Percentiles rank a stretch among this genome's conserved stretches.
These are phyloP conservation scores for Fusarium sp. DNA, from an alignment of 2,329 filamentous ascomycete species.

Conservation along the genomic window DNA sequence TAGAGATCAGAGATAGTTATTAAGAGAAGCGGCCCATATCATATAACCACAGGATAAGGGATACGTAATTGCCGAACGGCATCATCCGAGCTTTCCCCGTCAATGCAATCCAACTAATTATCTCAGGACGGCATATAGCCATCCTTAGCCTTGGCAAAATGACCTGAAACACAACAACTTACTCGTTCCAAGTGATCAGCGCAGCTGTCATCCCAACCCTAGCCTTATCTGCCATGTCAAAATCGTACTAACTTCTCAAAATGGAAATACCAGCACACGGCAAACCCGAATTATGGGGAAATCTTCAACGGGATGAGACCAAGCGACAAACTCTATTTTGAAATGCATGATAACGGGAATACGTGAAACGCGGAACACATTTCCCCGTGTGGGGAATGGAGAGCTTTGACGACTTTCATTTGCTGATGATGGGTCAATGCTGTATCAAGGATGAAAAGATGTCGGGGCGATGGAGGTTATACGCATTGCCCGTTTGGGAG, in stretches of 20 bases:
- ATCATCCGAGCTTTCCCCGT: slow-evolving; percentile 1
- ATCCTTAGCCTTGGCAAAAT: not conserved
- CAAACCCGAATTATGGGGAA: not conserved
- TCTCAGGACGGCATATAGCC: not conserved
- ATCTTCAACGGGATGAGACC: slow-evolving; percentile 11
- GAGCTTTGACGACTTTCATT: not conserved
- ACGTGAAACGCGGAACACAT: slow-evolving; percentile 14
- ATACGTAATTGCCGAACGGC: not conserved
- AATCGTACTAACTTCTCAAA: not conserved
- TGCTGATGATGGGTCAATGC: not conserved
- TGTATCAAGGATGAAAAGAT: not conserved
- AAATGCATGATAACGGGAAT: not conserved
- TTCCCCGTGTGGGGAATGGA: not conserved
- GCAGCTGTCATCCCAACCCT: not conserved
- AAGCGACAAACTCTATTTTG: slow-evolving; percentile 18
- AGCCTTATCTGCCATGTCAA: not conserved
- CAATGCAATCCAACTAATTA: not conserved
- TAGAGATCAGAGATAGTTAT: not conserved
- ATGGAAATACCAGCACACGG: not conserved
- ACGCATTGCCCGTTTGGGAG: slow-evolving; percentile 15
- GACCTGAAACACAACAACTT: slow-evolving; percentile 20
- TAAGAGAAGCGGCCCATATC: not conserved
- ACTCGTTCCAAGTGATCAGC: not conserved
- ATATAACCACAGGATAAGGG: not conserved
- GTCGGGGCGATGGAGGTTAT: not conserved